A percentile compares a stretch with the other conserved stretches of the same genome.
Conservation (phyloP, 2,329 filamentous ascomycete genomes). For the Exophiala oligosperma region DNA sequence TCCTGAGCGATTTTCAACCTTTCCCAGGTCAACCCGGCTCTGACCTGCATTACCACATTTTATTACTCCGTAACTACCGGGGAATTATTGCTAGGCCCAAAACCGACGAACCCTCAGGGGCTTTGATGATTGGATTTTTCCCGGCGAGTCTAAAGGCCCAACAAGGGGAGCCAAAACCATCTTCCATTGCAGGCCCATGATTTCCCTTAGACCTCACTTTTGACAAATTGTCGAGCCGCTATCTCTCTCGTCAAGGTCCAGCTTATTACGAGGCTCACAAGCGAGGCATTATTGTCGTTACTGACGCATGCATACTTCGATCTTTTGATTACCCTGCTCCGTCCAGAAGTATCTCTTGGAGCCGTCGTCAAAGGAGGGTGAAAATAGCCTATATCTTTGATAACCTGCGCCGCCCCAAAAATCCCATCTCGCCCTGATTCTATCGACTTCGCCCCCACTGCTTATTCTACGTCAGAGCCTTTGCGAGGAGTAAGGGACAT, state of each 20-base stretch:
- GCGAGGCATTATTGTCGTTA: neutral
- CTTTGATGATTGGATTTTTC: neutral
- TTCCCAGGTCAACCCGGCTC: too few species aligned
- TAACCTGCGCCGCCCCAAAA: neutral
- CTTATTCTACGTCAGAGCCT: neutral
- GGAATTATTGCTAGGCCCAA: neutral
- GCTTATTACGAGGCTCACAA: neutral
- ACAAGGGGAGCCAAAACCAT: too few species aligned
- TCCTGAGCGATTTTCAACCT: too few species aligned
- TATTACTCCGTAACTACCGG: neutral
- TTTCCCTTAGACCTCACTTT: too few species aligned
- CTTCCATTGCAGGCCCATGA: too few species aligned
- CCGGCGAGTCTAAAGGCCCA: too few species aligned
- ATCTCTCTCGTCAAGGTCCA: neutral
- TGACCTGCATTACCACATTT: too few species aligned
- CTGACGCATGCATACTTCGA: neutral
- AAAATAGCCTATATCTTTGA: neutral
- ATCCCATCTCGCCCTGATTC: neutral
- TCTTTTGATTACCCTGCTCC: neutral
- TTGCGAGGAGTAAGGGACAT: too few species aligned
- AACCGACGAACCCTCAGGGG: neutral
- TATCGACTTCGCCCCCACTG: neutral
- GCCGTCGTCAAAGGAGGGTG: too few species aligned
- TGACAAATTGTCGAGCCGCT: neutral
- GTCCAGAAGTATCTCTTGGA: too few species aligned